These are phyloP conservation scores for Flammula alnicola DNA, from an alignment of 1,284 basidiomycete genomes.

Conservation along the genomic window DNA sequence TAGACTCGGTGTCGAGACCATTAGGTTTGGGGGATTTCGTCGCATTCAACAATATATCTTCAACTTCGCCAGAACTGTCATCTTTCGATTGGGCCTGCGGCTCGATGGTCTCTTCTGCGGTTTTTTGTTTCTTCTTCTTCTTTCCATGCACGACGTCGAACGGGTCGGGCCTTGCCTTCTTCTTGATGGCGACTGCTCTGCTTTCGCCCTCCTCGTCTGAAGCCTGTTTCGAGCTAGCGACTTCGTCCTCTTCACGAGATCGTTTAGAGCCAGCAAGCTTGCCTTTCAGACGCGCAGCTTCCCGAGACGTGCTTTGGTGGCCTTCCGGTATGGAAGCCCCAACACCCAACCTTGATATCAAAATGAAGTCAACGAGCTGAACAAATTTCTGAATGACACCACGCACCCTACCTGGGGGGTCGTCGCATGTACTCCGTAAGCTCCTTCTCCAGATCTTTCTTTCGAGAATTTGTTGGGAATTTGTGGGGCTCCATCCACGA, in stretches of 20 bases:
- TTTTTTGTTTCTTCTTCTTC: conserved; percentile 31
- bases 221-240: conserved; percentile 23
- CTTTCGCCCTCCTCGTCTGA: conserved; percentile 60
- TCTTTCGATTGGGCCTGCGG: background rate
- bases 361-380: conserved; percentile 12
- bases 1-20: background rate
- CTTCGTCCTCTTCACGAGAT: conserved; percentile 41
- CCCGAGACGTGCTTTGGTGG: conserved; percentile 44
- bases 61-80: background rate
- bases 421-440: conserved; percentile 67
- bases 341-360: conserved; percentile 62
- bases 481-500: conserved; percentile 68
- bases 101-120: background rate
- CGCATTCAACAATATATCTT: background rate
- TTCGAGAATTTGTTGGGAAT: conserved; percentile 35
- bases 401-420: conserved; percentile 62
- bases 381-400: conserved; percentile 3
- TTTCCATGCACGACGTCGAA: conserved; percentile 45
- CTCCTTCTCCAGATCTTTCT: conserved; percentile 53
- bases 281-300: conserved; percentile 57
- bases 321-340: conserved; percentile 64
- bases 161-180: conserved; percentile 60
- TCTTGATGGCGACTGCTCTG: conserved; percentile 57
- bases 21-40: background rate
- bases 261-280: conserved; percentile 61